phyloP scores from a whole-genome alignment of 495 filamentous ascomycete genomes.

The Penicillium coprophilum region DNA sequence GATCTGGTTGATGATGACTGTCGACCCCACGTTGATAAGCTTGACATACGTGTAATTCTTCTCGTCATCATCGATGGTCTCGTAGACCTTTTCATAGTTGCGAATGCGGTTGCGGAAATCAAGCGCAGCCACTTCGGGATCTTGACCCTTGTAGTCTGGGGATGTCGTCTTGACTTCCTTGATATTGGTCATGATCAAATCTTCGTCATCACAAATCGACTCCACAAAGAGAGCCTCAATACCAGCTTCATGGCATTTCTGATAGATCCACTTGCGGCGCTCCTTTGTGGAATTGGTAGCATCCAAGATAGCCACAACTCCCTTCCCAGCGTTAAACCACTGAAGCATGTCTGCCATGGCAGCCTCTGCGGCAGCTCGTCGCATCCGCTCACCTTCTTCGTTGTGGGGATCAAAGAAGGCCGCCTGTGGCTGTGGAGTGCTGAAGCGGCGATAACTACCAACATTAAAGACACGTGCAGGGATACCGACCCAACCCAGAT shows the following conservation, averaged over 20 bases:
- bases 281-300: constrained; percentile 92
- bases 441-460: constrained; percentile 83
- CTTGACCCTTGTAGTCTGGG: constrained; percentile 90
- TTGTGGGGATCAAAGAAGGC: constrained; percentile 93
- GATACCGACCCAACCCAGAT: constrained; percentile 94
- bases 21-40: constrained; percentile 91
- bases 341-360: constrained; percentile 87
- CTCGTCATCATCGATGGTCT: constrained; percentile 87
- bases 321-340: constrained; percentile 74
- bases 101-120: constrained; percentile 94
- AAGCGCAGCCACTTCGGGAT: constrained; percentile 82
- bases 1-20: constrained; percentile 96
- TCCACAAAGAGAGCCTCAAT: constrained; percentile 95
- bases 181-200: constrained; percentile 95
- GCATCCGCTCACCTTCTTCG: constrained; percentile 82
- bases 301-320: constrained; percentile 87
- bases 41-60: constrained; percentile 87
- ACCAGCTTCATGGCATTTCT: constrained; percentile 65
- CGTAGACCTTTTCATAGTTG: constrained; percentile 95
- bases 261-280: constrained; percentile 87
- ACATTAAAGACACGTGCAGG: constrained; percentile 94
- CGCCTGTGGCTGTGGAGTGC: constrained; percentile 81
- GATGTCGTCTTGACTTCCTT: constrained; percentile 95
- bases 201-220: constrained; percentile 91
- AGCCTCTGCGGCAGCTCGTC: constrained; percentile 81